Evolutionary conservation across 331 rosid genomes (phyloP), one percentile per base, ranked within the genome.

Genomic region (Quercus tomentella): DNA sequence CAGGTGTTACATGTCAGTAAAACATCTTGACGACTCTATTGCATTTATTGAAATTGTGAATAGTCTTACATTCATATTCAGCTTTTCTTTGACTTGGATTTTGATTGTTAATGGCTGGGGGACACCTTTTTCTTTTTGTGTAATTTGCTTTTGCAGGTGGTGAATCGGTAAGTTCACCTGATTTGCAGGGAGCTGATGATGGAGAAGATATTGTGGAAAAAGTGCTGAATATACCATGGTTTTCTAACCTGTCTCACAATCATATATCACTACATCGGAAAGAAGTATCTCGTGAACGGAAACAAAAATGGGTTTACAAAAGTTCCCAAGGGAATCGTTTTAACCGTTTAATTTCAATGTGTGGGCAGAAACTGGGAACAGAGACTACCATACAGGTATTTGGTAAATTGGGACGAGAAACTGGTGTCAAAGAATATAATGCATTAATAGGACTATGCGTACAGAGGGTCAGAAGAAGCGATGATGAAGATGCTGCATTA

Each of bases 331-430:
- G 37, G 54, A 28, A 4, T 10, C 86, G 92, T 63, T 80, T 93
- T 80, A 30, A 45, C 63, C 76, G 35, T 26, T 60, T 93, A 51
- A 77, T 91, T 68, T 31, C 62, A 82, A 72, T 76, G 51, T 83
- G 89, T 71, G 94, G 86, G 0, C 65, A 73, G 54, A 82, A 41
- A 76, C 88, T 93, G 78, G 99, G 98, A 84, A 35, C 83, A 54
- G 80, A 82, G 31, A 25, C 71, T 67, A 77, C 90, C 58, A 14
- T 91, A 55, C 79, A 79, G 15, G 71, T 91, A 77, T 87, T 91
- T 81, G 83, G 76, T 80, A 88, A 76, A 79, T 80, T 93, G 82
- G 93, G 96, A 78, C 83, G 83, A 54, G 86, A 86, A 74, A 89
- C 85, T 15, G 88, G 90, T n/a, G 41, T 87, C 69, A 78, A 82